phyloP scores from a whole-genome alignment of 805 yeast genomes.

The Wickerhamia fluorescens region DNA sequence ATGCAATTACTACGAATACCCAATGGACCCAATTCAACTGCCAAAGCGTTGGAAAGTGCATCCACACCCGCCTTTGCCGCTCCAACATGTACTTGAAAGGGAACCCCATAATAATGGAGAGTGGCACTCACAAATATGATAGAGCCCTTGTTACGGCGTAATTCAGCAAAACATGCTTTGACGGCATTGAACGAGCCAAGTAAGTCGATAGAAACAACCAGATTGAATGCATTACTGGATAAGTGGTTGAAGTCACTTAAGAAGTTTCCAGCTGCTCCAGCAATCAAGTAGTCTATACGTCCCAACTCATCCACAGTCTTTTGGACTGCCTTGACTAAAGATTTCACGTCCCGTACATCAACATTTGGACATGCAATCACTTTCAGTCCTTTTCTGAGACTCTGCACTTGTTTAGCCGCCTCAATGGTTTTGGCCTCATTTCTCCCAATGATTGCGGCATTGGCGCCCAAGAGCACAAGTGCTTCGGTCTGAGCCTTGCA shows the following conservation, averaged over 20 bases:
- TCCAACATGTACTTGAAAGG: conserved; percentile 27
- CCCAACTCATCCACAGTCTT: conserved; percentile 26
- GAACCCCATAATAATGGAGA: conserved; percentile 38
- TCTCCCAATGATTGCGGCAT: conserved; percentile 23
- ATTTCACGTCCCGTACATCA: conserved; percentile 18
- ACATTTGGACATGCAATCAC: conserved; percentile 16
- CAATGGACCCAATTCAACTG: conserved; percentile 24
- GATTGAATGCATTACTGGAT: conserved; percentile 34
- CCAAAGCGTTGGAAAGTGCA: conserved; percentile 22
- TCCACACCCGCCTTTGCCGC: conserved; percentile 28
- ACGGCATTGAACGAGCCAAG: conserved; percentile 37
- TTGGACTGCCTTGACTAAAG: conserved; percentile 17
- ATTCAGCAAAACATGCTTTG: conserved; percentile 32
- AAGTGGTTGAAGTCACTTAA: conserved; percentile 37
- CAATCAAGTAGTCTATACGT: conserved; percentile 37
- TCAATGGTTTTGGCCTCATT: conserved; percentile 17
- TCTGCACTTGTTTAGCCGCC: conserved; percentile 17
- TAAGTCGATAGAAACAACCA: conserved; percentile 33
- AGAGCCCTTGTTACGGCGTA: conserved; percentile 31
- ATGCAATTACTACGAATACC: conserved; percentile 21
- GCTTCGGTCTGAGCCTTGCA: conserved; percentile 25
- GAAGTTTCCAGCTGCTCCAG: conserved; percentile 41
- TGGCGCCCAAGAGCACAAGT: conserved; percentile 20
- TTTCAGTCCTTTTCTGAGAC: conserved; percentile 17
- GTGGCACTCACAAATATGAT: conserved; percentile 35